Base-by-base conservation (phyloP, 345 rosid species). In the Anastatica hierochuntica region DNA sequence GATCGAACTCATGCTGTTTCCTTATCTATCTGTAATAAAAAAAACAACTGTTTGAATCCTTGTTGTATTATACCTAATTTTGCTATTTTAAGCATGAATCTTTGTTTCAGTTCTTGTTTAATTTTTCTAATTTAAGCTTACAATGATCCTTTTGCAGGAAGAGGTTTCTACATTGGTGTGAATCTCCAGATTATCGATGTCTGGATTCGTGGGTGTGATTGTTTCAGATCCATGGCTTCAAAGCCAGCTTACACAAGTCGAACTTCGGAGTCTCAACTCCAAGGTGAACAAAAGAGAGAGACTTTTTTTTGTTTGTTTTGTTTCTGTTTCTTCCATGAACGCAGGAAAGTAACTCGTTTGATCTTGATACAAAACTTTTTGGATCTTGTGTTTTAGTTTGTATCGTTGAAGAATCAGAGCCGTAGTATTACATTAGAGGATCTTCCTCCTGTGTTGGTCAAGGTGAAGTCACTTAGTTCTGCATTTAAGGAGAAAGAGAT, bases 201-300 rank as follows among this genome's bases (percentile, higher is more conserved):
- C 98, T 27, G 76, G 85, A 58, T 80, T 60, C 37, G 72, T 52
- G 16, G 92, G 94, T 40, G 88, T 88, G 51, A 61, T 71, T 11
- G 79, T 84, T 41, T 79, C 96, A 6, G 98, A 90, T 74, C 88
- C 79, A 66, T 76, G 70, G 95, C 79, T 87, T 39, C 95, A 87
- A 63, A 79, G 90, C 54, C 95, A 87, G 71, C 88, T 87, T 49
- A 84, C 88, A 7, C 98, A 92, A 72, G 92, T 83, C 34, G 96
- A 92, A 63, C 96, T 88, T 62, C 84, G 90, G 24, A 72, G 86
- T 76, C 95, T 92, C 40, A 74, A 77, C 49, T 62, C 96, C 14
- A 87, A 83, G 68, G 98, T 84, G 9, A 21, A n/a, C n/a, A n/a
- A n/a, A n/a, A n/a, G n/a, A n/a, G n/a, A n/a, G n/a, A n/a, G n/a